These are phyloP conservation scores for Asclepias syriaca DNA, from an alignment of 257 asterid species.

Conservation along the genomic window DNA sequence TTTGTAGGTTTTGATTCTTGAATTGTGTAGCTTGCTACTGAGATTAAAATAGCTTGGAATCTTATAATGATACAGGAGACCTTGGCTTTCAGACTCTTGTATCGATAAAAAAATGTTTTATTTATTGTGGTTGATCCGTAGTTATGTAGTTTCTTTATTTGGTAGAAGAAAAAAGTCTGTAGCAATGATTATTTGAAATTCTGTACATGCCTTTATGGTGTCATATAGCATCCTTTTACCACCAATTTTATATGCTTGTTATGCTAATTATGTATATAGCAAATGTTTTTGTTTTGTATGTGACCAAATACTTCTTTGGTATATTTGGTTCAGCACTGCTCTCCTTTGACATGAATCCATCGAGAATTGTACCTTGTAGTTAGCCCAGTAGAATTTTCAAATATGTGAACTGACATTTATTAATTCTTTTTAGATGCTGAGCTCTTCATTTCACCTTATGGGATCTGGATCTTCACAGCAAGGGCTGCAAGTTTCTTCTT, in stretches of 20 bases:
- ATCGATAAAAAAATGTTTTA: not conserved
- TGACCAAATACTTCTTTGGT: not conserved
- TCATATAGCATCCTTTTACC: not conserved
- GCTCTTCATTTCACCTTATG: constrained; percentile 40
- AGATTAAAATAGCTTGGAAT: not conserved
- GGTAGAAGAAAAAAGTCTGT: not conserved
- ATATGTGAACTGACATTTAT: not conserved
- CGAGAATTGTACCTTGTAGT: not conserved
- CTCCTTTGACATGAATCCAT: not conserved
- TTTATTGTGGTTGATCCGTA: not conserved
- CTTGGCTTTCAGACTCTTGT: not conserved
- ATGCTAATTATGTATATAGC: not conserved
- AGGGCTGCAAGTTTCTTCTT: constrained; percentile 43
- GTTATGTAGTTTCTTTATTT: not conserved
- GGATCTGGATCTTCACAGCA: constrained; percentile 51
- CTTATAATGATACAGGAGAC: not conserved
- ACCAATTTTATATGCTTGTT: not conserved
- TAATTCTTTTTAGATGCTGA: constrained; percentile 32
- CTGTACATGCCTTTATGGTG: not conserved
- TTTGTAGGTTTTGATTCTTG: not conserved
- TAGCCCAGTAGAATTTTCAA: not conserved
- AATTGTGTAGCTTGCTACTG: not conserved
- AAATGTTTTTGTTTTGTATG: not conserved
- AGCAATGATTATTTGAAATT: not conserved
- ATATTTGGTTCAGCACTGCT: not conserved